Evolutionary conservation across 495 filamentous ascomycete genomes (phyloP).

Genomic region (Penicillium salamii): DNA sequence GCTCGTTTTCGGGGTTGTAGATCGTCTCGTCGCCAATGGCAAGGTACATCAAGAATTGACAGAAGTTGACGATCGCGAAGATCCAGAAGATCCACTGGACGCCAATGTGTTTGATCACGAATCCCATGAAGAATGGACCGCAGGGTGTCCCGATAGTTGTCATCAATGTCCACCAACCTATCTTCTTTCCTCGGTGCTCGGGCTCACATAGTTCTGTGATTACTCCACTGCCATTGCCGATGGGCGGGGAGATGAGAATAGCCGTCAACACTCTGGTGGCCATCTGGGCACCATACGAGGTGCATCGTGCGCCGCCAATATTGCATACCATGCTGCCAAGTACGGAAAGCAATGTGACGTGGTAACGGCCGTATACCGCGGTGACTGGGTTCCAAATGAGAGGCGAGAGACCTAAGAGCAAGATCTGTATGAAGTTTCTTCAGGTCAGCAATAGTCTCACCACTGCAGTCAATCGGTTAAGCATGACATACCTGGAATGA

Average conservation of each 20-base stretch:
- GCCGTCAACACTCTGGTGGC: constrained; percentile 26
- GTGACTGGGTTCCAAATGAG: constrained; percentile 34
- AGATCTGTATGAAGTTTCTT: constrained; percentile 15
- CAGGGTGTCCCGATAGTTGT: constrained; percentile 28
- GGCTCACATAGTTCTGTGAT: constrained; percentile 29
- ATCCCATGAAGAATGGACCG: constrained; percentile 35
- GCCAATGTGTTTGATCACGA: constrained; percentile 30
- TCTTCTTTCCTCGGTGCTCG: constrained; percentile 26
- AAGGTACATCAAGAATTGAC: constrained; percentile 24
- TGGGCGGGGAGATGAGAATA: constrained; percentile 31
- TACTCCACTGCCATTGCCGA: constrained; percentile 33
- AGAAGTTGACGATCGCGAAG: constrained; percentile 33
- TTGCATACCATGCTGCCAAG: constrained; percentile 34
- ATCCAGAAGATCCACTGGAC: constrained; percentile 37
- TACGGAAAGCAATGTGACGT: constrained; percentile 27
- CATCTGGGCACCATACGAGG: constrained; percentile 29
- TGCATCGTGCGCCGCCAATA: constrained; percentile 31
- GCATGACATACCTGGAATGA: constrained; percentile 23
- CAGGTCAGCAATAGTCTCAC: neutral
- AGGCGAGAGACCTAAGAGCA: constrained; percentile 27
- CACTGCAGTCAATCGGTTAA: neutral
- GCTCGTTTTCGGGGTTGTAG: constrained; percentile 12
- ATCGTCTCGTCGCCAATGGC: constrained; percentile 29
- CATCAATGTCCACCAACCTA: constrained; percentile 36
- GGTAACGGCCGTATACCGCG: constrained; percentile 28